phyloP scores from a whole-genome alignment of 495 filamentous ascomycete genomes.

The Neurospora sp. region DNA sequence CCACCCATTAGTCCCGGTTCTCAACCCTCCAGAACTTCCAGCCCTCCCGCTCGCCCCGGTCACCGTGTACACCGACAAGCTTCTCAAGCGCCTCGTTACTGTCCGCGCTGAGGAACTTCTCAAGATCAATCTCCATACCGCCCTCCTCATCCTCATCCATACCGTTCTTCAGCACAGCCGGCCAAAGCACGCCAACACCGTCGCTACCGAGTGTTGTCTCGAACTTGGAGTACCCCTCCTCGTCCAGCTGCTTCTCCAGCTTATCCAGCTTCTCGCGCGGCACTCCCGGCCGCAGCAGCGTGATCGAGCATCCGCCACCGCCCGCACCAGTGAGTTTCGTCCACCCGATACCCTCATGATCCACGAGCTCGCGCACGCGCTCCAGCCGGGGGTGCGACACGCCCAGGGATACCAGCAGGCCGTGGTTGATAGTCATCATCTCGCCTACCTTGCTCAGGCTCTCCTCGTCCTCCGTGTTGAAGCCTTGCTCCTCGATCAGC shows the following conservation, averaged over 20 bases:
- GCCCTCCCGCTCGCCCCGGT: slow-evolving; percentile 55
- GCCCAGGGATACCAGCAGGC: slow-evolving; percentile 74
- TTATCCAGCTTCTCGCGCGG: slow-evolving; percentile 38
- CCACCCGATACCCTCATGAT: slow-evolving; percentile 84
- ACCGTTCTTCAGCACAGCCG: slow-evolving; percentile 70
- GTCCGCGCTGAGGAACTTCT: slow-evolving; percentile 76
- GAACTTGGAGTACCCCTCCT: slow-evolving; percentile 73
- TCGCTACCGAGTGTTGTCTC: slow-evolving; percentile 82
- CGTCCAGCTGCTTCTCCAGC: slow-evolving; percentile 56
- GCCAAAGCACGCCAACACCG: slow-evolving; percentile 87
- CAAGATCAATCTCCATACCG: slow-evolving; percentile 86
- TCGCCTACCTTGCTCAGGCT: slow-evolving; percentile 64
- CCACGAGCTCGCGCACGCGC: slow-evolving; percentile 82
- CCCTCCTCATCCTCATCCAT: slow-evolving; percentile 56
- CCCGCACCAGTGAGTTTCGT: slow-evolving; percentile 95
- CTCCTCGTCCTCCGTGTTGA: slow-evolving; percentile 46
- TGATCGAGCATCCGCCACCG: slow-evolving; percentile 91
- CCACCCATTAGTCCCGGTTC: slow-evolving; percentile 11
- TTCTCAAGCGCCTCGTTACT: slow-evolving; percentile 72
- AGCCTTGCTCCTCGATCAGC: slow-evolving; percentile 55
- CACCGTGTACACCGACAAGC: slow-evolving; percentile 55
- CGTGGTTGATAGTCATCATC: slow-evolving; percentile 86
- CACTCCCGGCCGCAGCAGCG: slow-evolving; percentile 59
- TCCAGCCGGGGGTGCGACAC: slow-evolving; percentile 92
- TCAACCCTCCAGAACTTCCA: slow-evolving; percentile 92